phyloP scores from a whole-genome alignment of 2,329 filamentous ascomycete genomes.

The Neofusicoccum umdonicola region DNA sequence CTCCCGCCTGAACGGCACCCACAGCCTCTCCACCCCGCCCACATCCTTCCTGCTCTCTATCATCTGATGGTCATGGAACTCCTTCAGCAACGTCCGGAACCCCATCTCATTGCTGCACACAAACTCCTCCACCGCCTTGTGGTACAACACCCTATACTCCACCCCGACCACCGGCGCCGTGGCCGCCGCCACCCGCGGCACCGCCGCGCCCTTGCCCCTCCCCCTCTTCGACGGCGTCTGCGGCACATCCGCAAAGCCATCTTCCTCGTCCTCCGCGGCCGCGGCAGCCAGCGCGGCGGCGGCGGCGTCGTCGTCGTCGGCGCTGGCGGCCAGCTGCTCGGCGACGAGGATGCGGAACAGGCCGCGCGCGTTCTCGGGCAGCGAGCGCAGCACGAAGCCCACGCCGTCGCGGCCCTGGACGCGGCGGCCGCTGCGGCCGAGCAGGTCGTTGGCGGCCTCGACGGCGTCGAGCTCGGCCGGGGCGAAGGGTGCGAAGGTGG shows the following conservation, averaged over 20 bases:
- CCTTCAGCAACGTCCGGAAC: conserved; percentile 89
- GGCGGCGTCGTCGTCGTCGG: conserved; percentile 49
- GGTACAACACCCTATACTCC: conserved; percentile 88
- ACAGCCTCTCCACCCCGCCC: conserved; percentile 79
- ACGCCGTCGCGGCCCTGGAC: conserved; percentile 89
- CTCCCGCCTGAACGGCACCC: conserved; percentile 80
- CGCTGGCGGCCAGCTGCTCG: conserved; percentile 73
- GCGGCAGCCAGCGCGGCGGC: conserved; percentile 32
- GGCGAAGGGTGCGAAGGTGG: conserved; percentile 76
- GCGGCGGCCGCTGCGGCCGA: conserved; percentile 75
- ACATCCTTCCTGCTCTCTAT: conserved; percentile 84
- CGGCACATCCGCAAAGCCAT: conserved; percentile 24
- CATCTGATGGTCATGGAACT: conserved; percentile 98
- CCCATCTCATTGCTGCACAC: conserved; percentile 96
- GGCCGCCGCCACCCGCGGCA: conserved; percentile 25
- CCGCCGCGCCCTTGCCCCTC: conserved; percentile 21
- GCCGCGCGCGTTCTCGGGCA: conserved; percentile 88
- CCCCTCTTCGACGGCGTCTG: conserved; percentile 24
- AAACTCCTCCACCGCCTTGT: conserved; percentile 94
- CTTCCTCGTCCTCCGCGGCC: conserved; percentile 32
- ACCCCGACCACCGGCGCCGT: conserved; percentile 58
- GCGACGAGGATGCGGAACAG: conserved; percentile 81
- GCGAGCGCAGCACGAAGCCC: conserved; percentile 80
- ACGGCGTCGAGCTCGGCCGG: conserved; percentile 71
- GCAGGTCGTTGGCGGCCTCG: conserved; percentile 82